Evolutionary conservation across 2,329 filamentous ascomycete species (phyloP).

Genomic region (Paraconiothyrium brasiliense): DNA sequence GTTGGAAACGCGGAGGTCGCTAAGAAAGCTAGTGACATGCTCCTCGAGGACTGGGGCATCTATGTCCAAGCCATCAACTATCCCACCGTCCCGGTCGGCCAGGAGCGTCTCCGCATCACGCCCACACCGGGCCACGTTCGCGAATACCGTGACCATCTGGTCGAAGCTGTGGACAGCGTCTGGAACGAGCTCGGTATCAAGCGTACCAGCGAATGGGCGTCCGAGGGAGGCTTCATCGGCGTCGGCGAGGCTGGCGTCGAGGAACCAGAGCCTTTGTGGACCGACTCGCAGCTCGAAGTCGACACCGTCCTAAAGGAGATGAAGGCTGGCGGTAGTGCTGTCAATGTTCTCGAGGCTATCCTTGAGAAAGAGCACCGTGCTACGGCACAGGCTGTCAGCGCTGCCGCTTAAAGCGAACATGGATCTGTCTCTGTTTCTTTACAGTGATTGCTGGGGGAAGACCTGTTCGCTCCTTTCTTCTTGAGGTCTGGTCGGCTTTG

Average conservation of each 20-base stretch:
- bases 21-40: conserved; percentile 89
- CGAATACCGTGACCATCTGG: conserved; percentile 85
- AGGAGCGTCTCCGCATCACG: conserved; percentile 94
- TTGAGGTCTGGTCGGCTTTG: conserved; percentile 32
- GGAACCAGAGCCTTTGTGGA: conserved; percentile 82
- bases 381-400: conserved; percentile 54
- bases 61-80: conserved; percentile 99
- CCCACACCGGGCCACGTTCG: conserved; percentile 92
- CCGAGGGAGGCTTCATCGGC: conserved; percentile 91
- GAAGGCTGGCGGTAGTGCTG: conserved; percentile 54
- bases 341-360: conserved; percentile 58
- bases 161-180: conserved; percentile 83
- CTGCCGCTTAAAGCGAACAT: conserved; percentile 44
- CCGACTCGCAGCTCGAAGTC: conserved; percentile 84
- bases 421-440: neutral
- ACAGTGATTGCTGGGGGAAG: conserved; percentile 13
- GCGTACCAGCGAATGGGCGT: conserved; percentile 91
- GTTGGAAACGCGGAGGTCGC: conserved; percentile 94
- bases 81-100: conserved; percentile 96
- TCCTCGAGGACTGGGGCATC: conserved; percentile 88
- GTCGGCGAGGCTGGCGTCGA: conserved; percentile 77
- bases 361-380: conserved; percentile 58
- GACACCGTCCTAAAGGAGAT: conserved; percentile 64
- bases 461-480: conserved; percentile 44
- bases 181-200: conserved; percentile 91